Base-by-base conservation (phyloP, 768 basidiomycete species). In the Arthromyces matolae region DNA sequence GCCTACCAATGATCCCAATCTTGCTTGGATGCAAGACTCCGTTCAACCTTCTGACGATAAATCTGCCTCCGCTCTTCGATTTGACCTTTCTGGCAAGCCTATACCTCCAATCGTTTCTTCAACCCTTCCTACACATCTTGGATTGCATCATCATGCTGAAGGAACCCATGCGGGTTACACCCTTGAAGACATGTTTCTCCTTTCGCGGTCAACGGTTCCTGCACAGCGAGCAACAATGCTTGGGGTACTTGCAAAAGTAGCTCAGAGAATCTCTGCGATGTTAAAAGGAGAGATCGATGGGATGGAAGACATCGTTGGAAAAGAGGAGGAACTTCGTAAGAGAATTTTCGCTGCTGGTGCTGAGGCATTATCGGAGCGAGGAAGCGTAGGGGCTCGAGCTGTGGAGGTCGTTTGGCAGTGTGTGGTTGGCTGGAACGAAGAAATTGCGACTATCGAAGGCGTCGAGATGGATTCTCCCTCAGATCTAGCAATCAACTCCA, bases 71-170 rank as follows among this genome's bases (percentile, higher is more conserved):
- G 78, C 77, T 52, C 78, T 78, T 24, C 83, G 89, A 1, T 95
- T 93, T 59, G 88, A 94, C 63, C 77, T 94, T 2, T 72, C 77
- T 1, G 93, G 92, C 6, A 71, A 66, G 8, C 78, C 80, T 0
- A 84, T 95, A n/a, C 72, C 88, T 1, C 49, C 69, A 0, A 60
- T 71, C 2, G 57, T 82, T 2, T 78, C 80, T 2, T 63, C 72
- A 0, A 72, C 71, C 1, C 71, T 95, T 3, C 93, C 92, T 2
- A 85, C 89, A 0, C 84, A 93, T 66, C 76, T 92, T 5, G 93
- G 93, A 4, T 71, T 95, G 3, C 93, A 97, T 64, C 93, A 96
- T 60, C 93, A 95, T 60, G 85, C 92, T 0, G 83, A 89, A 46
- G 78, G 84, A 1, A 67, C 72, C 25, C 80, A 76, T 47, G 93